phyloP scores from a whole-genome alignment of 306 rosid species.

The Citrullus mucosospermus region DNA sequence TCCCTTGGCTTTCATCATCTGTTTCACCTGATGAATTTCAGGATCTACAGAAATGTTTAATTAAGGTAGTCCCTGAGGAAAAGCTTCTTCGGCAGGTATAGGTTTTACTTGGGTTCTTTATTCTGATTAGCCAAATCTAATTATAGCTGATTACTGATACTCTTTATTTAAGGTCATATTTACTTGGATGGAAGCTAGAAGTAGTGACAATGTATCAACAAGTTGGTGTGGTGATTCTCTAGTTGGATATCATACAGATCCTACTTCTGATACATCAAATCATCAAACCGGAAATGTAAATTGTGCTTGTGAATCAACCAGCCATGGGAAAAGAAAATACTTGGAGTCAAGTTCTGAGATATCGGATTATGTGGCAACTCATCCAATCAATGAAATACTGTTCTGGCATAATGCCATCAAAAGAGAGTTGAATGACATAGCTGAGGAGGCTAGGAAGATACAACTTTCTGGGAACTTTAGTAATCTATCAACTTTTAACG shows the following conservation, averaged over 20 bases:
- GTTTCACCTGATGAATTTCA: conserved; percentile 71
- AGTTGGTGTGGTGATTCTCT: conserved; percentile 34
- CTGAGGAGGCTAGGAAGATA: conserved; percentile 36
- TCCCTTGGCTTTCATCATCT: conserved; percentile 89
- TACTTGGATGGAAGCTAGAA: conserved; percentile 76
- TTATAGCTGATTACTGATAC: conserved; percentile 11
- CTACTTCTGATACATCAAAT: conserved; percentile 31
- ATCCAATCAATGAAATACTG: conserved; percentile 88
- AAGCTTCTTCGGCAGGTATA: conserved; percentile 91
- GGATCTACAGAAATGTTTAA: conserved; percentile 63
- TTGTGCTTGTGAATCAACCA: conserved; percentile 43
- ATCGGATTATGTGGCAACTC: conserved; percentile 39
- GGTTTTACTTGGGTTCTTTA: conserved; percentile 8
- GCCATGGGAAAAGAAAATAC: conserved; percentile 74
- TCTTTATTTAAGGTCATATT: conserved; percentile 69
- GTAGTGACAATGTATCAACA: conserved; percentile 18
- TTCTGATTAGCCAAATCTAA: neutral
- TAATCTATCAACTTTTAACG: conserved; percentile 71
- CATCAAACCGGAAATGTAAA: conserved; percentile 29
- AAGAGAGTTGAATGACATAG: conserved; percentile 80
- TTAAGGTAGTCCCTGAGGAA: conserved; percentile 79
- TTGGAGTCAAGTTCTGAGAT: conserved; percentile 40
- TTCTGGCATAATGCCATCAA: conserved; percentile 97
- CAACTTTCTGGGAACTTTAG: conserved; percentile 62
- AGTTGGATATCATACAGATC: conserved; percentile 18